phyloP scores from a whole-genome alignment of 345 rosid species.

The Salix suchowensis region DNA sequence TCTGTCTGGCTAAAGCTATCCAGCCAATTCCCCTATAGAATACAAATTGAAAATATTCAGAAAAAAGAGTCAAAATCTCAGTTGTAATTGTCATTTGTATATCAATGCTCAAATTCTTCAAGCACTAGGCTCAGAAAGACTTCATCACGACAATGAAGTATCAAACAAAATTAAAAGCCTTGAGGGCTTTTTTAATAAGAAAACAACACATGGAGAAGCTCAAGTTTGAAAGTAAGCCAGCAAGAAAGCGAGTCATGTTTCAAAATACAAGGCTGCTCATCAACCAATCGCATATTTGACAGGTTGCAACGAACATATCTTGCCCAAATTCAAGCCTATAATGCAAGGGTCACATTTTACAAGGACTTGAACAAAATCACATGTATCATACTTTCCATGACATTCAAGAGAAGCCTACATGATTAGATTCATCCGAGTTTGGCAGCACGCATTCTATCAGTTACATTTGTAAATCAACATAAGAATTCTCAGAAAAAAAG shows the following conservation, averaged over 20 bases:
- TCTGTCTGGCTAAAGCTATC: not conserved
- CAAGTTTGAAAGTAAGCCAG: not conserved
- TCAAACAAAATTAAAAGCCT: not conserved
- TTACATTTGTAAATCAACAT: not conserved
- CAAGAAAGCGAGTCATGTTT: not conserved
- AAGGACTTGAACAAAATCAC: not conserved
- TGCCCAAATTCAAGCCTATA: not conserved
- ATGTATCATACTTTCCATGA: not conserved
- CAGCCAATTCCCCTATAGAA: not conserved
- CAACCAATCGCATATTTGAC: not conserved
- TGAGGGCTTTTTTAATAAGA: too few relatives aligned
- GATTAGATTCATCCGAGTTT: not conserved
- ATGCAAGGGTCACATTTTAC: not conserved
- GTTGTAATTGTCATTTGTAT: too few relatives aligned
- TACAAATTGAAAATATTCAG: not conserved
- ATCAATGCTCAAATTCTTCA: not conserved
- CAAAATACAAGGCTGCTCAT: not conserved
- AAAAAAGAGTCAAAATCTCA: not conserved
- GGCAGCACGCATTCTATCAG: not conserved
- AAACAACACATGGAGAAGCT: not conserved
- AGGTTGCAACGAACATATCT: not conserved
- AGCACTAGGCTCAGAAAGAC: not conserved
- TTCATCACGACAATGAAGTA: not conserved
- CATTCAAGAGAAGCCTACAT: not conserved
- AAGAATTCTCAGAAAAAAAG: too few relatives aligned